Conservation (phyloP, 164 flowering plant genomes). For the Macadamia integrifolia region DNA sequence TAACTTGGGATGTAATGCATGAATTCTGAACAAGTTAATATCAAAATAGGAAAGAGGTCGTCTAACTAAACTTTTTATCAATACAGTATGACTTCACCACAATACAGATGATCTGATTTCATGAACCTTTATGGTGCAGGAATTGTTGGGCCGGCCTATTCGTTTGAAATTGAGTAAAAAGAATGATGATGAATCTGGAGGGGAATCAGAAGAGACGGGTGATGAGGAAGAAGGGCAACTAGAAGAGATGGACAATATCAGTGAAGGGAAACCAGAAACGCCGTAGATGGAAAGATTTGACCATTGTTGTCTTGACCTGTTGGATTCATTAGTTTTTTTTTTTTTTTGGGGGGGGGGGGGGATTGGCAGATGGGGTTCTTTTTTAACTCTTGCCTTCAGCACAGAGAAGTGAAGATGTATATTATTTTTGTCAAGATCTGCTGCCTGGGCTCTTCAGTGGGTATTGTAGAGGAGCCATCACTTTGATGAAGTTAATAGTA, state of each 20-base stretch:
- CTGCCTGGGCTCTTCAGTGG: not conserved
- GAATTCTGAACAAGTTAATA: not conserved
- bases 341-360: not conserved
- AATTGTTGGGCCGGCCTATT: slow-evolving; percentile 70
- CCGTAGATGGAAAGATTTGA: not conserved
- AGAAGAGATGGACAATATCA: slow-evolving; percentile 19
- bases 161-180: slow-evolving; percentile 51
- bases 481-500: no score
- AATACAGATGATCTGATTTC: not conserved
- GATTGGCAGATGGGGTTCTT: not conserved
- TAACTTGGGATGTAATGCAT: not conserved
- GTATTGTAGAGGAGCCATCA: not conserved
- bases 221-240: slow-evolving; percentile 14
- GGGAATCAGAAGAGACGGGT: slow-evolving; percentile 24
- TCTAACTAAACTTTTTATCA: not conserved
- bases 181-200: slow-evolving; percentile 29
- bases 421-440: not conserved
- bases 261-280: slow-evolving; percentile 18
- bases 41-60: not conserved
- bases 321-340: not conserved
- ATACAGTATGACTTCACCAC: not conserved
- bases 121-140: slow-evolving; percentile 36
- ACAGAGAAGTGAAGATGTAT: not conserved
- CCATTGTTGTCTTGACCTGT: not conserved
- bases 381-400: not conserved